phyloP scores from a whole-genome alignment of 2,329 filamentous ascomycete species.

The Fusarium caatingaense region DNA sequence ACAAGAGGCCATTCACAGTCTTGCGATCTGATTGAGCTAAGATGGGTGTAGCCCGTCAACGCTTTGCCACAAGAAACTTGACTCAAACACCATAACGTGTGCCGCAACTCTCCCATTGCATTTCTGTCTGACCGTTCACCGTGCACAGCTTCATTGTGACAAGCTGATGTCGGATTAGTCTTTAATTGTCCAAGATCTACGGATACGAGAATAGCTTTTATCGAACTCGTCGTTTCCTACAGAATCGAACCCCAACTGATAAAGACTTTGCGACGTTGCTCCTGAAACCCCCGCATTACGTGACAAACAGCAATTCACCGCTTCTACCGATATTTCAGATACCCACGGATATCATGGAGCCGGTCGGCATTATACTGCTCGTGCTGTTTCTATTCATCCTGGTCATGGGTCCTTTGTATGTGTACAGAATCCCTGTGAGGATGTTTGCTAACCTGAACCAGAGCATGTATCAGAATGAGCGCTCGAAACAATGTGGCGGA shows the following conservation, averaged over 20 bases:
- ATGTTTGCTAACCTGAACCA: conserved; percentile 12
- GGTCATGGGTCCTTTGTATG: conserved; percentile 40
- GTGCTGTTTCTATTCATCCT: conserved; percentile 40
- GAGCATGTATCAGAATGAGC: conserved; percentile 35
- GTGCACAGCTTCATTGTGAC: not conserved
- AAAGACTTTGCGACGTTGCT: not conserved
- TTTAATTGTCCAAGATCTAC: not conserved
- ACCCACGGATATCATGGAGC: conserved; percentile 34
- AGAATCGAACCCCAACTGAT: not conserved
- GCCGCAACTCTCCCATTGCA: not conserved
- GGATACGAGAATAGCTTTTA: not conserved
- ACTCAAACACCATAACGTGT: not conserved
- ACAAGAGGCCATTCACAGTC: not conserved
- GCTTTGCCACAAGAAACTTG: conserved; percentile 2
- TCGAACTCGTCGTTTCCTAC: not conserved
- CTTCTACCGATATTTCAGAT: not conserved
- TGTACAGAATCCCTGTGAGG: not conserved
- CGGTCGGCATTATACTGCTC: conserved; percentile 44
- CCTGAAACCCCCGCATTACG: not conserved
- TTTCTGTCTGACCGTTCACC: not conserved
- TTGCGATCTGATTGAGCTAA: not conserved
- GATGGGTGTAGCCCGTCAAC: not conserved
- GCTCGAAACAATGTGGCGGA: conserved; percentile 12
- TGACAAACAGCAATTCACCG: conserved; percentile 3
- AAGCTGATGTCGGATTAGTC: not conserved